These are phyloP conservation scores for Scheffersomyces illinoinensis DNA, from an alignment of 1,139 yeast genomes.

Conservation along the genomic window DNA sequence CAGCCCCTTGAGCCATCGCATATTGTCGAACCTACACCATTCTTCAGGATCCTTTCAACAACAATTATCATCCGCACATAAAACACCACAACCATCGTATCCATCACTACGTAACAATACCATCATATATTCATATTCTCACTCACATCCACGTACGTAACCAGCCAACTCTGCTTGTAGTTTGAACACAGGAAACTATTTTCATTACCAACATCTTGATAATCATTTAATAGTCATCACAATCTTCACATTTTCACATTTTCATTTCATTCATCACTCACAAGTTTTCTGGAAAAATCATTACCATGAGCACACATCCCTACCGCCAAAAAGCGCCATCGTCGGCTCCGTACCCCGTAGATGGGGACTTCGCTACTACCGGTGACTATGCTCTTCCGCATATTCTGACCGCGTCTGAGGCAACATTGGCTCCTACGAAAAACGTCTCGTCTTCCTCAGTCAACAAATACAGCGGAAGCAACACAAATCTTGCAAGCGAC, in stretches of 20 bases:
- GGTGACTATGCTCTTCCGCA: not conserved
- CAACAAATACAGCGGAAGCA: not conserved
- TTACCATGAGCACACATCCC: constrained; percentile 25
- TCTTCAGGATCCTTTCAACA: not conserved
- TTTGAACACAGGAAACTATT: not conserved
- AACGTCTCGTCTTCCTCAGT: not conserved
- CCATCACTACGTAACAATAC: not conserved
- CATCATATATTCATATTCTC: not conserved
- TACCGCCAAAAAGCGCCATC: constrained; percentile 31
- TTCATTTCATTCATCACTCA: not conserved
- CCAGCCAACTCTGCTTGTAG: not conserved
- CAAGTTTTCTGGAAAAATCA: not conserved
- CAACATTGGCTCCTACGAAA: not conserved
- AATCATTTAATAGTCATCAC: not conserved
- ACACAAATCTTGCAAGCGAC: not conserved
- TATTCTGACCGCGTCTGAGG: not conserved
- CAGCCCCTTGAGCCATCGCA: not conserved
- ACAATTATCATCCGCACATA: not conserved
- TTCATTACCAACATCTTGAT: not conserved
- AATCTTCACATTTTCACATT: not conserved
- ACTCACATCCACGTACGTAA: too few relatives aligned
- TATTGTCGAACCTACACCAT: not conserved
- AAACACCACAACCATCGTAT: not conserved
- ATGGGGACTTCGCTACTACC: constrained; percentile 6
- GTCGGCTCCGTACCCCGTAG: constrained; percentile 28